Evolutionary conservation across 2,329 filamentous ascomycete genomes (phyloP).

Genomic region (Penicillium sp.): DNA sequence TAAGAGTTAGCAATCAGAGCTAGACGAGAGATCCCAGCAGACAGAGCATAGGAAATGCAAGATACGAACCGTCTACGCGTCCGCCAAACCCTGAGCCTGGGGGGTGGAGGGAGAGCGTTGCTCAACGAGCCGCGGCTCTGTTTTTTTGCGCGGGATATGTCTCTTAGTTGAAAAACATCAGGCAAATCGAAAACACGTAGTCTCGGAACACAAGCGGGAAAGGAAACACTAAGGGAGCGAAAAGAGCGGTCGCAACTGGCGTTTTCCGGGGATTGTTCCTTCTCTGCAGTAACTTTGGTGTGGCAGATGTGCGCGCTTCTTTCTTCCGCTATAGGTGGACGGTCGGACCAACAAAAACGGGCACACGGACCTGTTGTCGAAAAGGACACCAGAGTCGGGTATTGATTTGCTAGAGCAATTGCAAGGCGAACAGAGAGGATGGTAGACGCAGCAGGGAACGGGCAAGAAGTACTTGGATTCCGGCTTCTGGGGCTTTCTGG

Average conservation of each 20-base stretch:
- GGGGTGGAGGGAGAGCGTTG: conserved; percentile 40
- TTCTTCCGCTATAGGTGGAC: conserved; percentile 14
- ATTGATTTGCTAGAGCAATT: conserved; percentile 16
- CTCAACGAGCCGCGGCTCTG: conserved; percentile 48
- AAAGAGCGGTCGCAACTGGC: conserved; percentile 31
- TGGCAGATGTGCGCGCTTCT: conserved; percentile 12
- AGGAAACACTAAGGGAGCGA: conserved; percentile 29
- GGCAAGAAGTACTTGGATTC: conserved; percentile 12
- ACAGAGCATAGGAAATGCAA: conserved; percentile 13
- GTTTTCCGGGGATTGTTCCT: conserved; percentile 23
- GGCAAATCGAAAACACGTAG: conserved; percentile 33
- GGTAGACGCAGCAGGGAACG: conserved; percentile 15
- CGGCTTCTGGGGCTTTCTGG: conserved; percentile 22
- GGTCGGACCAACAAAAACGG: conserved; percentile 17
- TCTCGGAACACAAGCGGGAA: conserved; percentile 13
- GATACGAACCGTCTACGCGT: conserved; percentile 49
- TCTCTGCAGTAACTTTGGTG: conserved; percentile 21
- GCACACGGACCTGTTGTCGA: conserved; percentile 9
- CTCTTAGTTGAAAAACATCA: conserved; percentile 49
- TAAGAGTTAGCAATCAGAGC: conserved; percentile 28
- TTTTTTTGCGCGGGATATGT: conserved; percentile 33
- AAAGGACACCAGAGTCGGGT: conserved; percentile 16
- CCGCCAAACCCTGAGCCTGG: conserved; percentile 47
- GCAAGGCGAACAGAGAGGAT: conserved; percentile 18
- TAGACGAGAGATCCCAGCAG: conserved; percentile 9